phyloP scores from a whole-genome alignment of 345 rosid species.

The Litchi chinensis region DNA sequence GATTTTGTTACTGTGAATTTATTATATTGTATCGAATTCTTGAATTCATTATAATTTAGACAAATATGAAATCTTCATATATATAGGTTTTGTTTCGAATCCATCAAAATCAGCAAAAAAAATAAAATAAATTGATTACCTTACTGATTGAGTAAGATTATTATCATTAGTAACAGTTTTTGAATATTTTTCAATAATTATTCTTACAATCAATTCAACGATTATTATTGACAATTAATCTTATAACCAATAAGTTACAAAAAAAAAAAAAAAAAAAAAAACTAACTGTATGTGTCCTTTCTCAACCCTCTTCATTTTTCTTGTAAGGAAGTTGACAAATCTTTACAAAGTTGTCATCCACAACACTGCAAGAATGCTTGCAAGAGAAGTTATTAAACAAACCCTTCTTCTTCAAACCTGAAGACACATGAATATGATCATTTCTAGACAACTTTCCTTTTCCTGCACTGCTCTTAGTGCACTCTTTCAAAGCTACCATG shows the following conservation, averaged over 20 bases:
- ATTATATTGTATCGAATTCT: background rate
- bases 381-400: slow-evolving; percentile 19
- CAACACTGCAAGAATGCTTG: slow-evolving; percentile 15
- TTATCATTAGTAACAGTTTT: no score
- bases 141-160: no score
- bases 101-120: background rate
- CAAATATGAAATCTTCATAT: no score
- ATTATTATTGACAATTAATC: no score
- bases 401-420: background rate
- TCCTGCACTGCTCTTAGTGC: slow-evolving; percentile 1
- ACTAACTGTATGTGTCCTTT: no score
- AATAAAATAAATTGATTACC: no score
- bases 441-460: background rate
- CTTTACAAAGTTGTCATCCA: slow-evolving; percentile 1
- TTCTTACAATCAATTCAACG: no score
- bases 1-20: background rate
- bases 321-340: background rate
- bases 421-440: no score
- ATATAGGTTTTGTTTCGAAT: background rate
- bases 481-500: slow-evolving; percentile 22
- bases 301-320: slow-evolving; percentile 1
- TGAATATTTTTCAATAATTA: no score
- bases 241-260: no score
- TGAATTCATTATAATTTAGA: background rate
- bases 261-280: no score